Base-by-base conservation (phyloP, 805 yeast species). In the Lipomyces mesembrius region DNA sequence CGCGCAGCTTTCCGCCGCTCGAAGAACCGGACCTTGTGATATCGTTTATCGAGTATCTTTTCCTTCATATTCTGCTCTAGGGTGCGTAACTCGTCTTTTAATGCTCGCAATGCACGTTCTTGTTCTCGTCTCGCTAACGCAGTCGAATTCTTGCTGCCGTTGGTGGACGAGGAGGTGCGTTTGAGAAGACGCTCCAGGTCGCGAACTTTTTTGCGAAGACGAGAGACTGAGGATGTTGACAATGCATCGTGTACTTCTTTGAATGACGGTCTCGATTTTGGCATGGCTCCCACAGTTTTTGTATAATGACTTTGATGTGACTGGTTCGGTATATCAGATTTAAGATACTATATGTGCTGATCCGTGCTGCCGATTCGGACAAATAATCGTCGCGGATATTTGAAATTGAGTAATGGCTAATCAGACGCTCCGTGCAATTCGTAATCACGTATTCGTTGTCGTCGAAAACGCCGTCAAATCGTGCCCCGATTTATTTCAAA, bases 1-100 rank as follows among this genome's bases (percentile, higher is more conserved):
- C 74, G 63, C 32, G 67, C 66, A 6, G 74, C 74, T 55, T 72
- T 72, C 60, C 74, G 56, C 27, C 71, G 46, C 59, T 72, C 75
- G 69, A 95, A 91, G 76, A 95, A 95, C 71, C 94, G 84, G 59
- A 95, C 92, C 93, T 92, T 92, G 76, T 92, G 97, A 77, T 95
- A 95, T 79, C 88, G 90, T 72, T 87, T 84, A 12, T 91, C 85
- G 52, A 82, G 79, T 62, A 83, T 82, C 69, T 82, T 84, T 20
- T 85, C 84, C 71, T 80, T 82, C 58, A 80, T 79, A 37, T 78
- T 78, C 51, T 77, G 68, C 67, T 83, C 82, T 20, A 85, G 84
- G 53, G 81, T 81, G 58, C 80, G 80, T 63, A 90, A 80, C 74
- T 90, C 92, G 4, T 81, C 78, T 60, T 83, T 81, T 68, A 89